Evolutionary conservation across 2,329 filamentous ascomycete genomes (phyloP).

Genomic region (Septoria linicola): DNA sequence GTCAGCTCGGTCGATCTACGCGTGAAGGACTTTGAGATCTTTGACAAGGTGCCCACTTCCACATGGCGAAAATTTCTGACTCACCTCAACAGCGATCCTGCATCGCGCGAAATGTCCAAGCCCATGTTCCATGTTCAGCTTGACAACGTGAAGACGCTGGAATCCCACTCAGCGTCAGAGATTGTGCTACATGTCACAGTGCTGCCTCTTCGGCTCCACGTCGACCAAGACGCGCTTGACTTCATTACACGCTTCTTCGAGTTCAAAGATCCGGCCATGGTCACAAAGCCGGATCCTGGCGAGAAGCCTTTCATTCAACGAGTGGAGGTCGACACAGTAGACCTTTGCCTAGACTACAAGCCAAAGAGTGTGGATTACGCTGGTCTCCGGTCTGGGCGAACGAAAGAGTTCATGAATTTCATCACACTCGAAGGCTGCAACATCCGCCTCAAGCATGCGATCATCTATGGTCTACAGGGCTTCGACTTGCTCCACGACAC

Average conservation of each 20-base stretch:
- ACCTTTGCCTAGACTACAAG: constrained; percentile 91
- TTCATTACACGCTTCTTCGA: constrained; percentile 98
- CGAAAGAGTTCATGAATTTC: constrained; percentile 99
- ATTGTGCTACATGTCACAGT: constrained; percentile 69
- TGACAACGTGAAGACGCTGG: constrained; percentile 80
- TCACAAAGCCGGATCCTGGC: constrained; percentile 53
- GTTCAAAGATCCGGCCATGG: constrained; percentile 75
- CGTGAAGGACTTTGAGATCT: constrained; percentile 80
- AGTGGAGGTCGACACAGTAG: constrained; percentile 79
- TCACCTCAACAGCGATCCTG: constrained; percentile 83
- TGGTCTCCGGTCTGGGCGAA: constrained; percentile 85
- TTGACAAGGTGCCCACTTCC: constrained; percentile 89
- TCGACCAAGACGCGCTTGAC: constrained; percentile 95
- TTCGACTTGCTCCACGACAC: constrained; percentile 88
- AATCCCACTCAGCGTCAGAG: constrained; percentile 82
- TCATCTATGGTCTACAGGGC: constrained; percentile 86
- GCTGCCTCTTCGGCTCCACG: constrained; percentile 83
- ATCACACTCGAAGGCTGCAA: constrained; percentile 85
- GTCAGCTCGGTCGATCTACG: constrained; percentile 84
- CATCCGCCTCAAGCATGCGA: constrained; percentile 81
- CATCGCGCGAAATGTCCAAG: constrained; percentile 72
- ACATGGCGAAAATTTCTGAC: constrained; percentile 99
- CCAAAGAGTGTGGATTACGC: constrained; percentile 97
- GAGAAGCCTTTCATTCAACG: constrained; percentile 74
- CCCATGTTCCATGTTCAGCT: constrained; percentile 90